Percentiles rank a stretch among this genome's conserved stretches.
phyloP scores from a whole-genome alignment of 495 filamentous ascomycete species.

The Xylaria scruposa region DNA sequence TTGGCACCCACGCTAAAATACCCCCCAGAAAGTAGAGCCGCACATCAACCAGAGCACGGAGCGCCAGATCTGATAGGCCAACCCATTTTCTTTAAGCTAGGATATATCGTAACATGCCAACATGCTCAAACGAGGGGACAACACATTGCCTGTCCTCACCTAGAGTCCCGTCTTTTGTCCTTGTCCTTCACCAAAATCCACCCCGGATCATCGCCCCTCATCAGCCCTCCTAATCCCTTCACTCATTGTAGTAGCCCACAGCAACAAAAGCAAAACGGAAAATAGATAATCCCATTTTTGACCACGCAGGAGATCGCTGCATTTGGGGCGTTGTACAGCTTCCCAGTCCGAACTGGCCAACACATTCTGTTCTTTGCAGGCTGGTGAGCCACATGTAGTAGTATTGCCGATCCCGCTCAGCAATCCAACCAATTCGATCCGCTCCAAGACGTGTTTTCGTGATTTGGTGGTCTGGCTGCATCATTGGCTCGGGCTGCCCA shows the following conservation, averaged over 20 bases:
- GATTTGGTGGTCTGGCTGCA: constrained; percentile 8
- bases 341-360: constrained; percentile 2
- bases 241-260: not conserved
- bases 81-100: constrained; percentile 35
- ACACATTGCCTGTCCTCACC: constrained; percentile 14
- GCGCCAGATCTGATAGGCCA: constrained; percentile 42
- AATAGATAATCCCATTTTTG: not conserved
- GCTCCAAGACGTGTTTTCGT: not conserved
- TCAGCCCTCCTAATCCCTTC: not conserved
- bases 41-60: constrained; percentile 39
- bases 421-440: constrained; percentile 14
- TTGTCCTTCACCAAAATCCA: constrained; percentile 3
- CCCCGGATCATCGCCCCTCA: not conserved
- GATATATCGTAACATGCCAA: constrained; percentile 25
- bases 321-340: constrained; percentile 12
- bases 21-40: constrained; percentile 43
- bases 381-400: not conserved
- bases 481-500: constrained; percentile 15
- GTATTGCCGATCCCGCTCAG: constrained; percentile 10
- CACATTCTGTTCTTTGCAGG: constrained; percentile 9
- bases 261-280: not conserved
- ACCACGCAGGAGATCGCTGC: not conserved
- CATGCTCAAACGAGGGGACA: constrained; percentile 15
- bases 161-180: constrained; percentile 3
- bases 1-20: constrained; percentile 43